A percentile compares a stretch with the other conserved stretches of the same genome.
Evolutionary conservation across 169 alveolate genomes (phyloP).

Genomic region (Toxoplasma gondii): DNA sequence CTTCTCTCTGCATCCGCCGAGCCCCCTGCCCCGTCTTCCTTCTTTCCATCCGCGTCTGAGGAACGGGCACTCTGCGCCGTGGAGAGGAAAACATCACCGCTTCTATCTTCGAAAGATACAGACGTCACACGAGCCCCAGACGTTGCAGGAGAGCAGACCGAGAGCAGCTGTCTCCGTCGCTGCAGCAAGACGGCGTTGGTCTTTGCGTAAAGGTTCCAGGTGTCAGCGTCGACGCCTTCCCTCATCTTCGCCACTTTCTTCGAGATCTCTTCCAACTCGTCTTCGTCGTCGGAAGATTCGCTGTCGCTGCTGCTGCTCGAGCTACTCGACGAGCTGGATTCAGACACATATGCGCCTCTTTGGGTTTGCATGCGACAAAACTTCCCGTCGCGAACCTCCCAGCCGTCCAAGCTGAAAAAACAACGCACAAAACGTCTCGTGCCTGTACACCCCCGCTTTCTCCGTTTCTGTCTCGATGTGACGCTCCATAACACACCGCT

Average conservation of each 20-base stretch:
- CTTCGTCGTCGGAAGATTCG: constrained; percentile 65
- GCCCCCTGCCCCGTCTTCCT: too few species aligned
- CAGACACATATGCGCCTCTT: constrained; percentile 25
- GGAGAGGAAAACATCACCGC: too few species aligned
- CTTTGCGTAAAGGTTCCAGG: constrained; percentile 34
- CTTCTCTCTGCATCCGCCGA: too few species aligned
- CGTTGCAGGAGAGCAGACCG: too few species aligned
- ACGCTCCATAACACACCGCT: too few species aligned
- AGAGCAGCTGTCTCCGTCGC: too few species aligned
- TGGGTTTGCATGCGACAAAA: constrained; percentile 58
- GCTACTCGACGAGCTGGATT: constrained; percentile 33
- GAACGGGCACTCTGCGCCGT: too few species aligned
- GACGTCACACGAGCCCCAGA: too few species aligned
- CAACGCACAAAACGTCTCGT: neutral
- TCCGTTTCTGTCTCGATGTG: too few species aligned
- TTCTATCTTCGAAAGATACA: too few species aligned
- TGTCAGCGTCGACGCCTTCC: constrained; percentile 9
- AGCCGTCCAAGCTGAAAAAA: constrained; percentile 54
- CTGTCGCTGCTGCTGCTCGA: constrained; percentile 60
- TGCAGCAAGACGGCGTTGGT: neutral
- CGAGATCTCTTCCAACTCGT: constrained; percentile 39
- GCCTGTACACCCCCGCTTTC: too few species aligned
- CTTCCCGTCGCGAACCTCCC: constrained; percentile 65
- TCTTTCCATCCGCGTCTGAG: too few species aligned
- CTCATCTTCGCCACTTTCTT: constrained; percentile 36